phyloP scores from a whole-genome alignment of 2,329 filamentous ascomycete species.

The Exophiala sideris region DNA sequence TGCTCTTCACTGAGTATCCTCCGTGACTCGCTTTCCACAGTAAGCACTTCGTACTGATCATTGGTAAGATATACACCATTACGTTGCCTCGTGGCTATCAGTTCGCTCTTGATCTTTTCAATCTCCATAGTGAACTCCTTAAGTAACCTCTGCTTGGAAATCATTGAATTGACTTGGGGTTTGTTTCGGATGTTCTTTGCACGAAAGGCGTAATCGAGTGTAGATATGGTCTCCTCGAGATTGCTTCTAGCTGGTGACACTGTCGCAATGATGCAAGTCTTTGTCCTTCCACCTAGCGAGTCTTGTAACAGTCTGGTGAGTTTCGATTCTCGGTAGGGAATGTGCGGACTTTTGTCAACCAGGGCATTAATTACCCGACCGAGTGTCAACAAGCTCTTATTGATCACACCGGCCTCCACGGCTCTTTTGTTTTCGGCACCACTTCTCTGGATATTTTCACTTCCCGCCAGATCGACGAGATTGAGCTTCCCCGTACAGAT shows the following conservation, averaged over 20 bases:
- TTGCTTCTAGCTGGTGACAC: constrained; percentile 93
- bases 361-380: constrained; percentile 96
- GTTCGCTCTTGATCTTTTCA: constrained; percentile 87
- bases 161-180: constrained; percentile 85
- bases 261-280: constrained; percentile 98
- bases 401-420: constrained; percentile 92
- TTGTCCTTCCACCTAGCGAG: constrained; percentile 89
- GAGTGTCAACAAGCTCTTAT: constrained; percentile 92
- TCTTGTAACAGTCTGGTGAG: constrained; percentile 93
- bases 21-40: constrained; percentile 84
- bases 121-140: constrained; percentile 90
- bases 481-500: constrained; percentile 92
- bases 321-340: constrained; percentile 92
- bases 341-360: constrained; percentile 84
- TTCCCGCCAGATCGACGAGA: constrained; percentile 91
- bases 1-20: constrained; percentile 91
- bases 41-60: constrained; percentile 86
- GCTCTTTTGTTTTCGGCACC: constrained; percentile 98
- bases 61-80: constrained; percentile 93
- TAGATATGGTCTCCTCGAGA: constrained; percentile 96
- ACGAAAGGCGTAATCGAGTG: constrained; percentile 93
- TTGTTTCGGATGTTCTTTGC: constrained; percentile 99
- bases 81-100: constrained; percentile 86
- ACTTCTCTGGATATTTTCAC: constrained; percentile 95
- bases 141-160: constrained; percentile 89